Conservation (phyloP, 208 protist species). For the Balamuthia mandrillaris region DNA sequence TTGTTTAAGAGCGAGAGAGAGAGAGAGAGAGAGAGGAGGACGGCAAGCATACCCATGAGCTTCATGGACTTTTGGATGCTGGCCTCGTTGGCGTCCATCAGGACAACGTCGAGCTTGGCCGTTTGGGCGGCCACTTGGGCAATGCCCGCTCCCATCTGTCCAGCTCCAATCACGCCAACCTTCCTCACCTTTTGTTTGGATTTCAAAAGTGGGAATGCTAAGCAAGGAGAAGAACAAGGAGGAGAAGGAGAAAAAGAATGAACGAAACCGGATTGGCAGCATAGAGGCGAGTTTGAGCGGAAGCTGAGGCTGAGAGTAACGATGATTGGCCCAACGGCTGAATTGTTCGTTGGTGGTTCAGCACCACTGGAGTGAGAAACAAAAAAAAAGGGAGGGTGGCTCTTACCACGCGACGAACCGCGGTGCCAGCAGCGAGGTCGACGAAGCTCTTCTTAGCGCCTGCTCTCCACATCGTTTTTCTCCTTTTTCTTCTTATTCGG, state of each 20-base stretch:
- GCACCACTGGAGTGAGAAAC: not conserved
- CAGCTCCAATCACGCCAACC: conserved; percentile 49
- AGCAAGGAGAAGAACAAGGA: too few relatives aligned
- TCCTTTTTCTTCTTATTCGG: not conserved
- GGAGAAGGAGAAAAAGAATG: too few relatives aligned
- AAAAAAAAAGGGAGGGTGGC: not conserved
- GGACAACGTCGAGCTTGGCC: conserved; percentile 48
- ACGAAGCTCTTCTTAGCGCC: not conserved
- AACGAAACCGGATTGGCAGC: too few relatives aligned
- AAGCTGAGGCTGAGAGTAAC: too few relatives aligned
- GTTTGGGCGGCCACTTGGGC: conserved; percentile 57
- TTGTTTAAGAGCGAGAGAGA: too few relatives aligned
- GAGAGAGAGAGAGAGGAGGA: not conserved
- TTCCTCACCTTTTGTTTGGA: too few relatives aligned
- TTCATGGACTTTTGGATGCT: conserved; percentile 47
- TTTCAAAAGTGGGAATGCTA: too few relatives aligned
- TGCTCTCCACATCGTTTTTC: not conserved
- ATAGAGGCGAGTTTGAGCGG: too few relatives aligned
- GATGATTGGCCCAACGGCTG: too few relatives aligned
- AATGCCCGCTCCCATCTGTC: conserved; percentile 74
- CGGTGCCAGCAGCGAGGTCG: not conserved
- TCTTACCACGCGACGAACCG: not conserved
- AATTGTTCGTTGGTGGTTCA: not conserved
- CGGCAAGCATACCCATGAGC: conserved; percentile 11
- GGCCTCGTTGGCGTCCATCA: conserved; percentile 50